Conservation (phyloP, 2,329 filamentous ascomycete species). For the Paecilomyces variotii region DNA sequence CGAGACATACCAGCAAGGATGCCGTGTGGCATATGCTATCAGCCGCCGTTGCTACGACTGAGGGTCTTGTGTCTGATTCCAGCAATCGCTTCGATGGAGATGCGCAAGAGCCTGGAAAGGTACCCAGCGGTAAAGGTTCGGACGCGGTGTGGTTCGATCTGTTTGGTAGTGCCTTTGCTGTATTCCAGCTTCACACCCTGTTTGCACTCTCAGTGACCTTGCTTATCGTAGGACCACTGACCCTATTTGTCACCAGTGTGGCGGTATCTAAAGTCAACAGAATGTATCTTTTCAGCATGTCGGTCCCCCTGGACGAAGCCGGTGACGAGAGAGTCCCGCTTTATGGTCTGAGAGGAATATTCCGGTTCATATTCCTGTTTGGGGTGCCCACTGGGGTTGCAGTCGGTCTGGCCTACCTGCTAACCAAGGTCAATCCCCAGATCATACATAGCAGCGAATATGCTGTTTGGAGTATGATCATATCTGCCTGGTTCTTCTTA, state of each 20-base stretch:
- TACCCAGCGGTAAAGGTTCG: constrained; percentile 58
- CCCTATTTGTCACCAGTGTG: constrained; percentile 61
- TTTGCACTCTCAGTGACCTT: constrained; percentile 83
- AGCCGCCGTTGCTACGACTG: constrained; percentile 65
- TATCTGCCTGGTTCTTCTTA: constrained; percentile 69
- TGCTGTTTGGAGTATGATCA: constrained; percentile 79
- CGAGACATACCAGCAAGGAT: constrained; percentile 58
- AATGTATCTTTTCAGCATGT: constrained; percentile 77
- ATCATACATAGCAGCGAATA: constrained; percentile 89
- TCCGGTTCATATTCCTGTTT: constrained; percentile 73
- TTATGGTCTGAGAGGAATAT: constrained; percentile 72
- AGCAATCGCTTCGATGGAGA: constrained; percentile 58
- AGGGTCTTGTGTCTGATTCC: constrained; percentile 60
- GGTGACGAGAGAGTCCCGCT: constrained; percentile 55
- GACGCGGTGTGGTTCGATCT: constrained; percentile 90
- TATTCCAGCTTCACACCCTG: constrained; percentile 71
- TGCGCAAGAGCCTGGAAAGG: constrained; percentile 50
- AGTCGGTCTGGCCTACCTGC: constrained; percentile 63
- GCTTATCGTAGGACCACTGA: constrained; percentile 68
- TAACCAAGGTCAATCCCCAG: constrained; percentile 77
- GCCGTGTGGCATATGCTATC: constrained; percentile 94
- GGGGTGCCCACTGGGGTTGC: constrained; percentile 59
- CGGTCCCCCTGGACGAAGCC: constrained; percentile 50
- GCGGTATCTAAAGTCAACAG: constrained; percentile 65
- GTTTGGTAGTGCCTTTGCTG: constrained; percentile 69